Percentiles rank a stretch among this genome's conserved stretches.
Evolutionary conservation across 768 basidiomycete species (phyloP).

Genomic region (Mycena amicta): DNA sequence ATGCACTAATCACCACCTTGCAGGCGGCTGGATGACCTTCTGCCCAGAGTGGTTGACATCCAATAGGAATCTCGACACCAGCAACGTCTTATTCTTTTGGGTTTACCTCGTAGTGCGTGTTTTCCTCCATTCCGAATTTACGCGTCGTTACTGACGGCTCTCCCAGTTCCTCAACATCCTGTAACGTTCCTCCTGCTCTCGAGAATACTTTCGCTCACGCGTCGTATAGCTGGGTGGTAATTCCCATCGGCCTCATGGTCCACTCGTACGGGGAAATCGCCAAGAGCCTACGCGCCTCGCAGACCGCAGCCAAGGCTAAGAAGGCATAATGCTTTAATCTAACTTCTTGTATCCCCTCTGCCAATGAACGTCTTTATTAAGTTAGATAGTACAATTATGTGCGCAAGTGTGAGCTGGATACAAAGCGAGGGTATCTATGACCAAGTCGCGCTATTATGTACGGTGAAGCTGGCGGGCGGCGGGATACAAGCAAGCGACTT

Average conservation of each 20-base stretch:
- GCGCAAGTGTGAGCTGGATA: constrained; percentile 12
- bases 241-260: constrained; percentile 76
- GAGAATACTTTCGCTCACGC: background rate
- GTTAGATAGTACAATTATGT: constrained; percentile 8
- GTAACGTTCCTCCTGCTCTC: constrained; percentile 43
- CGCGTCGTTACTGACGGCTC: constrained; percentile 1
- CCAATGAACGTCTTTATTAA: background rate
- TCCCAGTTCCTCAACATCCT: constrained; percentile 78
- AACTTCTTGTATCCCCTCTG: background rate
- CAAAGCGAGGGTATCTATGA: constrained; percentile 24
- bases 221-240: constrained; percentile 70
- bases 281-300: constrained; percentile 50
- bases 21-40: constrained; percentile 88
- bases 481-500: too few relatives aligned
- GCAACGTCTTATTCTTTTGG: constrained; percentile 74
- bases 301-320: constrained; percentile 38
- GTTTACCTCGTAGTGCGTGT: constrained; percentile 76
- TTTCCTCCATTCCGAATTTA: background rate
- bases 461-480: background rate
- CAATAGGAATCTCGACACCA: constrained; percentile 69
- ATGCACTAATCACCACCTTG: too few relatives aligned
- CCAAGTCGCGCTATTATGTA: background rate
- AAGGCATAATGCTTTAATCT: constrained; percentile 27
- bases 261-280: constrained; percentile 79
- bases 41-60: constrained; percentile 85